These are phyloP conservation scores for Moricandia arvensis DNA, from an alignment of 345 rosid genomes.

Conservation along the genomic window DNA sequence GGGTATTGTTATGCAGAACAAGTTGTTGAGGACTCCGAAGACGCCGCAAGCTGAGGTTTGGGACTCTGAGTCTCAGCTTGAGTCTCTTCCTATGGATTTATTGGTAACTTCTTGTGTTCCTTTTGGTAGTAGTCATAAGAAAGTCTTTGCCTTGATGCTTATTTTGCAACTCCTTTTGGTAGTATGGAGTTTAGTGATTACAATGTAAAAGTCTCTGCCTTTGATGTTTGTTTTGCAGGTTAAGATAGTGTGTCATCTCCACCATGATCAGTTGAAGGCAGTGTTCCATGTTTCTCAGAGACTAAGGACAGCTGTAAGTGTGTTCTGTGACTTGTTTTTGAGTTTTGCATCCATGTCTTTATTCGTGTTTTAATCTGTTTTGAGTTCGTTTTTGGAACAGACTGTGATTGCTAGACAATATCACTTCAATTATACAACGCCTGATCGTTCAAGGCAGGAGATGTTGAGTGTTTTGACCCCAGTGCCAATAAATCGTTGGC, in stretches of 20 bases:
- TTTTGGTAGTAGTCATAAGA: neutral
- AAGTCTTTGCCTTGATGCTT: too few relatives aligned
- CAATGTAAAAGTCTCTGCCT: too few relatives aligned
- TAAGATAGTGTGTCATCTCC: too few relatives aligned
- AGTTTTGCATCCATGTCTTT: neutral
- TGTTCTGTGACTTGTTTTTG: slow-evolving; percentile 14
- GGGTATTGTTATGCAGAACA: slow-evolving; percentile 51
- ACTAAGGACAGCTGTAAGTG: too few relatives aligned
- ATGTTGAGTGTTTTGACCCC: slow-evolving; percentile 75
- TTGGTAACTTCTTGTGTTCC: slow-evolving; percentile 46
- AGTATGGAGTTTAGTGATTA: neutral
- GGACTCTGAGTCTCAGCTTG: slow-evolving; percentile 67
- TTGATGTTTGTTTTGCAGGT: too few relatives aligned
- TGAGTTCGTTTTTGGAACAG: slow-evolving; percentile 41
- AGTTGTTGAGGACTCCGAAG: slow-evolving; percentile 59
- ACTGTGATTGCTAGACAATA: slow-evolving; percentile 72
- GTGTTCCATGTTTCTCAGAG: too few relatives aligned
- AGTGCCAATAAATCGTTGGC: slow-evolving; percentile 78
- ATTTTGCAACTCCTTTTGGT: too few relatives aligned
- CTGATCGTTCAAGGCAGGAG: slow-evolving; percentile 88
- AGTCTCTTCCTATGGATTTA: slow-evolving; percentile 84
- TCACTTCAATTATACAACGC: slow-evolving; percentile 88
- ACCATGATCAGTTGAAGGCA: too few relatives aligned
- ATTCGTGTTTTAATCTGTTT: slow-evolving; percentile 5
- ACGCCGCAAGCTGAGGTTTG: slow-evolving; percentile 59